Evolutionary conservation across 352 stramenopile species (phyloP).

Genomic region (Globisporangium irregulare): DNA sequence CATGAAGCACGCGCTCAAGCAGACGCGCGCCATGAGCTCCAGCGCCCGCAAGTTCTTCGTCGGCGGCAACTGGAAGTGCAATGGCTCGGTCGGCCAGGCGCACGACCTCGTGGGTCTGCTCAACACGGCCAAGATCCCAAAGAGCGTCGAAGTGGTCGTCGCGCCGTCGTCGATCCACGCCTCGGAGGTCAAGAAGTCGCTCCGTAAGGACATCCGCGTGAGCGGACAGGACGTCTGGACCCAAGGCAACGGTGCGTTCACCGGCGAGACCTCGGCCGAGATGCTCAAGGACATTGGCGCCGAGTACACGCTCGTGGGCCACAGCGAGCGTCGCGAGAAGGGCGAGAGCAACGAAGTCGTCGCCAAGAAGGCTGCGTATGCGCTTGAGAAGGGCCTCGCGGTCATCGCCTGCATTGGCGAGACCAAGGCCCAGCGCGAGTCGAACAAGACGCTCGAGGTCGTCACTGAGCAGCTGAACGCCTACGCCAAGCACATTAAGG

Average conservation of each 20-base stretch:
- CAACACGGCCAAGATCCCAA: slow-evolving; percentile 81
- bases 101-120: slow-evolving; percentile 73
- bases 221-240: slow-evolving; percentile 95
- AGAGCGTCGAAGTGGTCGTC: slow-evolving; percentile 94
- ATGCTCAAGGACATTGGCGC: slow-evolving; percentile 96
- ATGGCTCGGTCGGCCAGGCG: slow-evolving; percentile 68
- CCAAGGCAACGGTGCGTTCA: slow-evolving; percentile 95
- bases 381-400: slow-evolving; percentile 90
- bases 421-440: slow-evolving; percentile 93
- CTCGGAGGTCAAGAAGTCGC: slow-evolving; percentile 50
- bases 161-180: slow-evolving; percentile 94
- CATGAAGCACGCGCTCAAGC: slow-evolving; percentile 34
- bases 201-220: slow-evolving; percentile 71
- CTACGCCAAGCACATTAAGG: slow-evolving; percentile 83
- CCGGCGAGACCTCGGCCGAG: slow-evolving; percentile 96
- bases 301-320: slow-evolving; percentile 95
- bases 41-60: slow-evolving; percentile 96
- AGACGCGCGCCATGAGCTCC: slow-evolving; percentile 63
- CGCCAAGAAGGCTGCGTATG: slow-evolving; percentile 93
- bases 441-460: slow-evolving; percentile 91
- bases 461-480: slow-evolving; percentile 93
- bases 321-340: slow-evolving; percentile 94
- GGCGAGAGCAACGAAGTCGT: slow-evolving; percentile 92
- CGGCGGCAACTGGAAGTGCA: slow-evolving; percentile 99
- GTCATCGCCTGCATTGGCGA: slow-evolving; percentile 98